Conservation (phyloP, 345 rosid genomes). For the Nephelium lappaceum region DNA sequence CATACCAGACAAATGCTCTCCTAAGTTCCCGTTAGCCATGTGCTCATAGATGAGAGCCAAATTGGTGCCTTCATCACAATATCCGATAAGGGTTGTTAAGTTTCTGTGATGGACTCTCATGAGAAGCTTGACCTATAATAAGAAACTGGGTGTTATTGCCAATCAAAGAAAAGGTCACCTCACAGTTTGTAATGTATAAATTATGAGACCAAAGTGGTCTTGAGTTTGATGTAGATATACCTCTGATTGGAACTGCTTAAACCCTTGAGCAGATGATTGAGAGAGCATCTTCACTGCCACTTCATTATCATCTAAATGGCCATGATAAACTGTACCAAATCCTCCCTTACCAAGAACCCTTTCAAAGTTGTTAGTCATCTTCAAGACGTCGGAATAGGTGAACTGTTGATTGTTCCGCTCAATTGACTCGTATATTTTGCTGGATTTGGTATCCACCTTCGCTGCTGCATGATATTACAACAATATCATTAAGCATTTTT, state of each 20-base stretch:
- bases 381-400: constrained; percentile 33
- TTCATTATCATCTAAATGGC: constrained; percentile 27
- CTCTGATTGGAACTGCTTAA: constrained; percentile 52
- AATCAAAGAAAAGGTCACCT: not conserved
- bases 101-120: constrained; percentile 64
- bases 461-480: not conserved
- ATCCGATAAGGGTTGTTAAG: constrained; percentile 45
- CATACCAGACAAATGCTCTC: constrained; percentile 31
- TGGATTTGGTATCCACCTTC: not conserved
- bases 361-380: constrained; percentile 9
- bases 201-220: not conserved
- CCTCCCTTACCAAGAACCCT: constrained; percentile 16
- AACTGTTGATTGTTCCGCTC: constrained; percentile 13
- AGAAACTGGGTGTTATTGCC: not conserved
- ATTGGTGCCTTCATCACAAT: constrained; percentile 34
- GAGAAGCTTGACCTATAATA: constrained; percentile 47
- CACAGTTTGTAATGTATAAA: not conserved
- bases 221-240: constrained; percentile 20
- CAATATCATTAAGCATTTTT: constrained; percentile 3
- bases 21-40: constrained; percentile 38
- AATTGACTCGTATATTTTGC: not conserved
- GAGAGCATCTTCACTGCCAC: constrained; percentile 64
- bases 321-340: constrained; percentile 50
- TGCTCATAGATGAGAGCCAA: constrained; percentile 38
- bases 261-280: constrained; percentile 46